These are phyloP conservation scores for Tetraselmis striata DNA, from an alignment of 139 green algal genomes.

Conservation along the genomic window DNA sequence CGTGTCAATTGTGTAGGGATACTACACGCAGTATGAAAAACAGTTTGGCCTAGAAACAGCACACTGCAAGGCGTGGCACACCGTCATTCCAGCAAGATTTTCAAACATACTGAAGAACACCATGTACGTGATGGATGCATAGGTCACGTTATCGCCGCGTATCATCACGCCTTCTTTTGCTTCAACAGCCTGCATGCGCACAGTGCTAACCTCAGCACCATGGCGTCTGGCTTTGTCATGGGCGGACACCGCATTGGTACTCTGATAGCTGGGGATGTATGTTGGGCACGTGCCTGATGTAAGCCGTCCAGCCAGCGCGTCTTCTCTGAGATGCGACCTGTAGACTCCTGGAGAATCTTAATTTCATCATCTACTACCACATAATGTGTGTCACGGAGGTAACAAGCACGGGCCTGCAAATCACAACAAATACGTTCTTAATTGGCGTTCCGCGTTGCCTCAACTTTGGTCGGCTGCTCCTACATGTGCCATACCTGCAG, in stretches of 20 bases:
- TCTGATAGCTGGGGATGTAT: too few species aligned
- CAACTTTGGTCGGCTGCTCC: too few species aligned
- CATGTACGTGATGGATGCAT: constrained; percentile 58
- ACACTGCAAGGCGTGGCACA: neutral
- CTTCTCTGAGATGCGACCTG: constrained; percentile 26
- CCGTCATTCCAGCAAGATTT: constrained; percentile 31
- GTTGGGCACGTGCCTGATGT: constrained; percentile 54
- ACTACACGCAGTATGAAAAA: too few species aligned
- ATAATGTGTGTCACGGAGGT: constrained; percentile 54
- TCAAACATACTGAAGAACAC: constrained; percentile 58
- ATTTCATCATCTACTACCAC: constrained; percentile 43
- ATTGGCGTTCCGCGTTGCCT: too few species aligned
- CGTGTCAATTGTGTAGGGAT: too few species aligned
- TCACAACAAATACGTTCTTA: too few species aligned
- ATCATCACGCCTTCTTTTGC: constrained; percentile 56
- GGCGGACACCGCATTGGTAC: too few species aligned
- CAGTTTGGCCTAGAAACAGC: too few species aligned
- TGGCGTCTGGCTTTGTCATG: too few species aligned
- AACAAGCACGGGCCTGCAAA: constrained; percentile 7
- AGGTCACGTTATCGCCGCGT: constrained; percentile 18
- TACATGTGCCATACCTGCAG: too few species aligned
- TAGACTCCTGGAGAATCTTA: constrained; percentile 56
- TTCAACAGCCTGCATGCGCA: constrained; percentile 63
- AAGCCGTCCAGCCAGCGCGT: constrained; percentile 54
- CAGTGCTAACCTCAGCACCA: too few species aligned